These are phyloP conservation scores for Leptosphaerulina australis DNA, from an alignment of 2,329 filamentous ascomycete genomes.

Conservation along the genomic window DNA sequence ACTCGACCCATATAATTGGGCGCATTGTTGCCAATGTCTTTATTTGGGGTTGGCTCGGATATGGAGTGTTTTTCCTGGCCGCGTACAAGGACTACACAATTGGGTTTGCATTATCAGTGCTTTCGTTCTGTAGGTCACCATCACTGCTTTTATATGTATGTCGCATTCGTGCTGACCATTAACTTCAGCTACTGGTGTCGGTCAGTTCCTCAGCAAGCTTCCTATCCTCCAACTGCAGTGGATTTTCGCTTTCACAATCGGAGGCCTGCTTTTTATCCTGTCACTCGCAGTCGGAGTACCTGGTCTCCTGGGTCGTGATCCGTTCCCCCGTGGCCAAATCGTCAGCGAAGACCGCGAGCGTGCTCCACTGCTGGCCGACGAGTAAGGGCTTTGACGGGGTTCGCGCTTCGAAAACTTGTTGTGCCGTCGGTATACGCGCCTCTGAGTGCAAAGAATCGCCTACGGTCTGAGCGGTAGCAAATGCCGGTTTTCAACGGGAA, in stretches of 20 bases:
- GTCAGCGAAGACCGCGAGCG: constrained; percentile 60
- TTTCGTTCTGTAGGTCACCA: constrained; percentile 66
- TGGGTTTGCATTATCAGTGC: constrained; percentile 76
- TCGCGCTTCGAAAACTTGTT: too few species aligned
- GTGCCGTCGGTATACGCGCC: too few species aligned
- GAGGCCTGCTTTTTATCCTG: constrained; percentile 72
- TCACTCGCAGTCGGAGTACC: constrained; percentile 71
- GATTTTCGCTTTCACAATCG: constrained; percentile 90
- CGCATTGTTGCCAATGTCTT: constrained; percentile 84
- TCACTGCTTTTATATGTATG: constrained; percentile 27
- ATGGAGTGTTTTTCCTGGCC: constrained; percentile 77
- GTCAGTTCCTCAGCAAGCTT: constrained; percentile 74
- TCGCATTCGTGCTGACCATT: not conserved
- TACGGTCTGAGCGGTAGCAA: too few species aligned
- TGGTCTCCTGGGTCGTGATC: constrained; percentile 64
- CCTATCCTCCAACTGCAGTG: constrained; percentile 82
- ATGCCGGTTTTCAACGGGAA: too few species aligned
- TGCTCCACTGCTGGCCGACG: constrained; percentile 57
- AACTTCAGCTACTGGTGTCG: constrained; percentile 69
- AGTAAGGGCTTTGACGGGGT: constrained; percentile 11
- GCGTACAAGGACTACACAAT: constrained; percentile 77
- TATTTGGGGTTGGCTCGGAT: constrained; percentile 80
- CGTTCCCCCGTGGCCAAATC: constrained; percentile 55
- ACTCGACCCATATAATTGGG: constrained; percentile 69
- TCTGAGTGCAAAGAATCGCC: too few species aligned